Evolutionary conservation across 75 land plant species (phyloP), one percentile per base, ranked within the genome.

Genomic region (Adiantum capillusveneris): DNA sequence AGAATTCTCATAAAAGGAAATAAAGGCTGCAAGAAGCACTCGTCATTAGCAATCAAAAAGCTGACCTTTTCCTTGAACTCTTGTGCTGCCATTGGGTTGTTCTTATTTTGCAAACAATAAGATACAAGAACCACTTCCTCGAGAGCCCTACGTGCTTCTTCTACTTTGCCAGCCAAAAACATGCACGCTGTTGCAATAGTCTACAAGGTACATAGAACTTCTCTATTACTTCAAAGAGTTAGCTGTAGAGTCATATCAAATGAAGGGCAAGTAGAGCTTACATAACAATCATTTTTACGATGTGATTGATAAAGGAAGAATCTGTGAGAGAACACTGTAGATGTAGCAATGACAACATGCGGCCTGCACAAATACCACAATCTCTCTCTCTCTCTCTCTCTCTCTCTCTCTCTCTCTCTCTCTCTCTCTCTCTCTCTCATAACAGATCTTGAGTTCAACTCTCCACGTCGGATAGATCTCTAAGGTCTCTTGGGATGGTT

Each of bases 141-240:
- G n/a, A 72, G 55, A 9, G 63, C 50, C 3, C 65, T 25, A 31
- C 68, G 76, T 29, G 68, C 65, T 56, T 75, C 77, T 51, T 75
- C 77, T 20, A 75, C 77, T 59, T 75, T 75, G 16, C 68, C 76
- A 31, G 77, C 76, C 69, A 75, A 64, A 65, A 75, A 71, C 59
- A 75, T 56, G 60, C 77, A 72, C 5, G 71, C 56, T 16, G 77
- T 75, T 7, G 76, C 77, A 75, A 75, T 65, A 26, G 62, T 72
- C 63, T 70, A 59, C 22, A 70, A 5, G n/a, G n/a, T n/a, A n/a
- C n/a, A n/a, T n/a, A n/a, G n/a, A 19, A 52, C 11, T 19, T 52
- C 11, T 9, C 11, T 52, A 52, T n/a, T 11, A 52, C n/a, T n/a
- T n/a, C n/a, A n/a, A n/a, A n/a, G n/a, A n/a, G n/a, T n/a, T n/a